Evolutionary conservation across 805 yeast species (phyloP).

Genomic region (Starmerella vaccinii): DNA sequence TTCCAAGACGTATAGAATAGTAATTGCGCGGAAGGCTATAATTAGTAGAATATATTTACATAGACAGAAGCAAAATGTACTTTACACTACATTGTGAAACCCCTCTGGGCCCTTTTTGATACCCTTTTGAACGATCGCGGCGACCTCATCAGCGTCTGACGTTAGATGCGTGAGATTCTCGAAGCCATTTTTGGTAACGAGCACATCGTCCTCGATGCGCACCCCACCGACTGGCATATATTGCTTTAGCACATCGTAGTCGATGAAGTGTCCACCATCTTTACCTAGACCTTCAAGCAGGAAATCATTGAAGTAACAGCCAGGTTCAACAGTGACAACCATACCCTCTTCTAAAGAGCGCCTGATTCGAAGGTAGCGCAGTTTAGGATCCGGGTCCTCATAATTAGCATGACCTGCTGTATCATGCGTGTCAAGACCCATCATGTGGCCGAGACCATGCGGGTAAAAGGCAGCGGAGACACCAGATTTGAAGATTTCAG

Average conservation of each 20-base stretch:
- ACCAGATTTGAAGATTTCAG: constrained; percentile 60
- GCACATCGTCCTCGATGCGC: constrained; percentile 86
- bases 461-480: constrained; percentile 79
- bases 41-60: not conserved
- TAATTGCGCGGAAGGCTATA: no score
- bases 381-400: constrained; percentile 67
- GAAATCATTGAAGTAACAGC: constrained; percentile 79
- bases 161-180: constrained; percentile 78
- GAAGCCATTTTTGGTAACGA: constrained; percentile 64
- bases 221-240: constrained; percentile 94
- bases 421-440: constrained; percentile 95
- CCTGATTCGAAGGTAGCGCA: constrained; percentile 70
- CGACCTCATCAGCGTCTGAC: constrained; percentile 73
- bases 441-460: constrained; percentile 87
- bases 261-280: constrained; percentile 43
- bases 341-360: constrained; percentile 60
- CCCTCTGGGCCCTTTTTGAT: constrained; percentile 32
- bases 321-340: constrained; percentile 94
- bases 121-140: constrained; percentile 65
- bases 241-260: constrained; percentile 54
- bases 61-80: not conserved
- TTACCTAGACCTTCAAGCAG: constrained; percentile 41
- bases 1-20: not conserved
- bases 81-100: constrained; percentile 16
- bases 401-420: constrained; percentile 85